A percentile compares a stretch with the other conserved stretches of the same genome.
phyloP scores from a whole-genome alignment of 2,329 filamentous ascomycete species.

The Didymella arachidicola region DNA sequence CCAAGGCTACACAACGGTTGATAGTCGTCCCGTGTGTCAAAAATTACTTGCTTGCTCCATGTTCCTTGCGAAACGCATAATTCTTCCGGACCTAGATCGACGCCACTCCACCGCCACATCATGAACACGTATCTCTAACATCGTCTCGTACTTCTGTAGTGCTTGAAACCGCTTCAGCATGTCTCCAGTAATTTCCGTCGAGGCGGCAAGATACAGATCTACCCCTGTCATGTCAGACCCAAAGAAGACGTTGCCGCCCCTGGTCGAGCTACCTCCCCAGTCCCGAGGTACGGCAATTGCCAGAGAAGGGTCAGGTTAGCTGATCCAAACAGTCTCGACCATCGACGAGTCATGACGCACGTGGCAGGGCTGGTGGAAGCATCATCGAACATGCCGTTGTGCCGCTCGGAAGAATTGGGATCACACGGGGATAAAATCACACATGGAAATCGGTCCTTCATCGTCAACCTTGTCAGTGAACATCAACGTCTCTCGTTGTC shows the following conservation, averaged over 20 bases:
- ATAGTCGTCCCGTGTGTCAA: background rate
- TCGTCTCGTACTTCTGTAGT: background rate
- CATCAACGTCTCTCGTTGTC: constrained; percentile 14
- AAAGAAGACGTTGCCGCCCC: constrained; percentile 12
- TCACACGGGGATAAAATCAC: background rate
- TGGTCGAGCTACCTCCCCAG: background rate
- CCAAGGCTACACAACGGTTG: background rate
- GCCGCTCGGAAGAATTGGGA: constrained; percentile 1
- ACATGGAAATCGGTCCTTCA: constrained; percentile 15
- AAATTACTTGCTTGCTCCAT: background rate
- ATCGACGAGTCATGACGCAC: constrained; percentile 9
- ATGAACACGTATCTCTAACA: background rate
- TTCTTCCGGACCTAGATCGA: constrained; percentile 17
- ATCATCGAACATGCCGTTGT: constrained; percentile 6
- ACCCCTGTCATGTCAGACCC: constrained; percentile 5
- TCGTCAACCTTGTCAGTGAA: background rate
- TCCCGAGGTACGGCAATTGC: background rate
- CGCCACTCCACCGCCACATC: background rate
- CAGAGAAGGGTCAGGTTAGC: background rate
- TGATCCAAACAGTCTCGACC: constrained; percentile 4
- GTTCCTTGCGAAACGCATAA: background rate
- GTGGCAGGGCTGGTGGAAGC: constrained; percentile 6
- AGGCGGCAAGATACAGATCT: constrained; percentile 5
- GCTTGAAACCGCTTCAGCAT: background rate
- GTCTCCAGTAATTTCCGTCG: constrained; percentile 14